Conservation (phyloP, 1,284 basidiomycete genomes). For the Fomitopsis palustris region DNA sequence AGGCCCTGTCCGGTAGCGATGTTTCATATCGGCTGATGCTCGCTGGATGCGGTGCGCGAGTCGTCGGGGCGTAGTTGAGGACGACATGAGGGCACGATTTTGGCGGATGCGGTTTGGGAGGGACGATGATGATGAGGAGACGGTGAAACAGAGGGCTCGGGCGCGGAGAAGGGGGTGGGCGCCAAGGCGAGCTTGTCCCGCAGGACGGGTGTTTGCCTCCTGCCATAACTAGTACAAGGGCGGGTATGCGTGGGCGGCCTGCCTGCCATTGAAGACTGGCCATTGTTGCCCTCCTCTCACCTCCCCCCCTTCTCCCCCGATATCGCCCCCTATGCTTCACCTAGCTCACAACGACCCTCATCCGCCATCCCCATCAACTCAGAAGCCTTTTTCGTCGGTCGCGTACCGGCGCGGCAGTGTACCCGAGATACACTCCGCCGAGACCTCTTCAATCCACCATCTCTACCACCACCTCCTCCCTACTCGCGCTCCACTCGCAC, state of each 20-base stretch:
- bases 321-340: slow-evolving; percentile 16
- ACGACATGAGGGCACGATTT: not conserved
- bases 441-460: slow-evolving; percentile 6
- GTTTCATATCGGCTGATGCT: not conserved
- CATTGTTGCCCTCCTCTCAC: not conserved
- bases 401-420: slow-evolving; percentile 21
- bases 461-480: slow-evolving; percentile 2
- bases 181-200: not conserved
- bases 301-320: not conserved
- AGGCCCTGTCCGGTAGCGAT: not conserved
- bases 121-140: not conserved
- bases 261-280: not conserved
- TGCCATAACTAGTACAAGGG: slow-evolving; percentile 11
- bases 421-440: slow-evolving; percentile 14
- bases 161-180: not conserved
- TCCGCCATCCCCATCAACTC: slow-evolving; percentile 9
- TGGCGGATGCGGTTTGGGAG: not conserved
- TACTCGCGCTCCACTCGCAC: slow-evolving; percentile 26
- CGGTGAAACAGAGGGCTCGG: not conserved
- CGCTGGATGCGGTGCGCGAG: not conserved
- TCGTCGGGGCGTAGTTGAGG: not conserved
- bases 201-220: not conserved
- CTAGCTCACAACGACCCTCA: slow-evolving; percentile 12
- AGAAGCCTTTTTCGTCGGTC: slow-evolving; percentile 13
- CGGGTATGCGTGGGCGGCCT: slow-evolving; percentile 4